Evolutionary conservation across 768 basidiomycete species (phyloP), one percentile per base, ranked within the genome.

Genomic region (Tulasnella sp.): DNA sequence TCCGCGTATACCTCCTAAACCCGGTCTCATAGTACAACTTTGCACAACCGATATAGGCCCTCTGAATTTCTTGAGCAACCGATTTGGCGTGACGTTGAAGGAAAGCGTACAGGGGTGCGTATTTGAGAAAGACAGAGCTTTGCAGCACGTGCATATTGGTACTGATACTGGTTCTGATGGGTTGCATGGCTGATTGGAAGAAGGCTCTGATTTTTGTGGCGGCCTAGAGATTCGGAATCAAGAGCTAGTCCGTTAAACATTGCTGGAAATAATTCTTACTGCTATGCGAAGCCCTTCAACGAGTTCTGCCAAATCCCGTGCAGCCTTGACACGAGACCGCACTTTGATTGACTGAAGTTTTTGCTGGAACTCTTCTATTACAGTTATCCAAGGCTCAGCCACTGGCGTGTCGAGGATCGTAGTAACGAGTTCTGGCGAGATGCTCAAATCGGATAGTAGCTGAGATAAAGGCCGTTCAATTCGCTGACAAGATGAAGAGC

Each of bases 1-100:
- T 92, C 69, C 98, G 87, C 32, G 91, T 88, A 83, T 99, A 99
- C 61, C 98, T 86, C 79, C 98, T 87, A 83, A 98, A 96, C 0
- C 92, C 94, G 29, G 98, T 99, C 85, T 99, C 98, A 79, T 95
- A 98, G 83, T 98, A 99, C 29, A 93, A 88, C 55, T 96, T 90
- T 18, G 93, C 92, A 37, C 93, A 90, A 44, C 89, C 89, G 39
- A 92, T 85, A 83, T 99, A 99, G 3, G 93, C 91, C 74, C 94
- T 87, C 83, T 95, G 95, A 32, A 99, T 86, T 83, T 99, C 96
- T 70, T 88, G 88, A 3, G 98, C 96, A 40, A 96, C 92, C 44
- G 87, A 87, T 11, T 91, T 88, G 6, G 93, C 93, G 79, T 95
- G 93, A 2, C 94, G 90, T 80, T 92, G 90, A 48, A 99, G 86